phyloP scores from a whole-genome alignment of 495 filamentous ascomycete species.

The Talaromyces stipitatus region DNA sequence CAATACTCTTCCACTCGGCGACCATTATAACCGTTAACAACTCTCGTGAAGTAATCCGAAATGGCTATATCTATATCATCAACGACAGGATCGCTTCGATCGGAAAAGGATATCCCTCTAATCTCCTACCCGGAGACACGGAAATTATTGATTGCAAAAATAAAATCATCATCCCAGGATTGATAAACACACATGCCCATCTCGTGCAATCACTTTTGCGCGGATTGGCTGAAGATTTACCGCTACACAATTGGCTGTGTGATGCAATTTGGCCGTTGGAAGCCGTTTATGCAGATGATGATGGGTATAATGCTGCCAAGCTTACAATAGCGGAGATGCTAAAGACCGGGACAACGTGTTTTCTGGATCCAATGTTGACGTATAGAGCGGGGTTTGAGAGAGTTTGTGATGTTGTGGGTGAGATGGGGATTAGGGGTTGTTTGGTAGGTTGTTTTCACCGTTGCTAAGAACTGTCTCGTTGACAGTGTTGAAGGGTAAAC shows the following conservation, averaged over 20 bases:
- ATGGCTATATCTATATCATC: conserved; percentile 36
- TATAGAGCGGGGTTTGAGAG: conserved; percentile 40
- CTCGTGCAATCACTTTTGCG: conserved; percentile 40
- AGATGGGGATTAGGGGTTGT: conserved; percentile 42
- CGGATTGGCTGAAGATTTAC: conserved; percentile 39
- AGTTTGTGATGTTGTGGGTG: conserved; percentile 35
- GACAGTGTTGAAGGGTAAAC: conserved; percentile 21
- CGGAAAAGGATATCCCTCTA: conserved; percentile 25
- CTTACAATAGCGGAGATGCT: conserved; percentile 45
- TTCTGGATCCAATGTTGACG: conserved; percentile 45
- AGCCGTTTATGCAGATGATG: conserved; percentile 33
- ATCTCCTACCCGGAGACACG: background rate
- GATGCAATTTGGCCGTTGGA: conserved; percentile 43
- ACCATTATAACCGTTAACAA: conserved; percentile 42
- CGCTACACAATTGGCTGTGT: conserved; percentile 39
- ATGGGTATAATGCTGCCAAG: conserved; percentile 39
- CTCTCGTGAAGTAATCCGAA: conserved; percentile 32
- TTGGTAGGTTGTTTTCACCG: conserved; percentile 18
- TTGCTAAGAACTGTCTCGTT: background rate
- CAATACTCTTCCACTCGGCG: conserved; percentile 7
- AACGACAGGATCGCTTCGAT: conserved; percentile 30
- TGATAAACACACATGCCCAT: conserved; percentile 45
- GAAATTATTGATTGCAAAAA: conserved; percentile 21
- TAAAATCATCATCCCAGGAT: conserved; percentile 38
- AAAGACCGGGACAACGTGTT: conserved; percentile 43